These are phyloP conservation scores for Castanea sativa DNA, from an alignment of 306 rosid species.

Conservation along the genomic window DNA sequence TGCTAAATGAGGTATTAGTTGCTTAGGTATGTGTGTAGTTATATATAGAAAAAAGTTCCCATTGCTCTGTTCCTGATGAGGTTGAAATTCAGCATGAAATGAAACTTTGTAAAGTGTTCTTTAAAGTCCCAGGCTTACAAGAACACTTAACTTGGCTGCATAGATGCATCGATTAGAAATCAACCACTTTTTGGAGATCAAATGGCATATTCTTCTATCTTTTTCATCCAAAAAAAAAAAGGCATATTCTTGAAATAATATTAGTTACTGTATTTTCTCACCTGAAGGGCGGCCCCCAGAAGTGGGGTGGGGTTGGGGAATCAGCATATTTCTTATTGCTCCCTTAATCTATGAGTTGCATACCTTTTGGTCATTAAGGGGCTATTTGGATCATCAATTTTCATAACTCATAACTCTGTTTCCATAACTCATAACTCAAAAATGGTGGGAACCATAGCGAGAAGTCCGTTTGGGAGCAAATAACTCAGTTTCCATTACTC, in stretches of 20 bases:
- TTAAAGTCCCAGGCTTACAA: not conserved
- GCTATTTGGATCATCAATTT: too few relatives aligned
- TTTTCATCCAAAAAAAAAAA: not conserved
- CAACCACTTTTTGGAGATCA: not conserved
- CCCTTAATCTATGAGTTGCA: too few relatives aligned
- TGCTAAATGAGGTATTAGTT: slow-evolving; percentile 6
- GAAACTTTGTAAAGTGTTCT: not conserved
- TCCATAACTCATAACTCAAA: too few relatives aligned
- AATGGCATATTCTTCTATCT: not conserved
- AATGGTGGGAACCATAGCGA: too few relatives aligned
- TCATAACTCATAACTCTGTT: too few relatives aligned
- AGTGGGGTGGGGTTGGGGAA: not conserved
- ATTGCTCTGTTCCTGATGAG: not conserved
- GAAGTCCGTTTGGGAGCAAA: too few relatives aligned
- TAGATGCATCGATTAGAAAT: not conserved
- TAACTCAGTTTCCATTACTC: too few relatives aligned
- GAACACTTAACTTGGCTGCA: not conserved
- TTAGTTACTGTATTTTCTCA: not conserved
- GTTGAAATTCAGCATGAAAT: not conserved
- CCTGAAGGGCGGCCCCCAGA: not conserved
- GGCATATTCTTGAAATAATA: not conserved
- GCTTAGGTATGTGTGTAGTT: not conserved
- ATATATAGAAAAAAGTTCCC: not conserved
- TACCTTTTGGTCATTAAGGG: not conserved
- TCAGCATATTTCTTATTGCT: not conserved